phyloP scores from a whole-genome alignment of 768 basidiomycete genomes.

The Suillus plorans region DNA sequence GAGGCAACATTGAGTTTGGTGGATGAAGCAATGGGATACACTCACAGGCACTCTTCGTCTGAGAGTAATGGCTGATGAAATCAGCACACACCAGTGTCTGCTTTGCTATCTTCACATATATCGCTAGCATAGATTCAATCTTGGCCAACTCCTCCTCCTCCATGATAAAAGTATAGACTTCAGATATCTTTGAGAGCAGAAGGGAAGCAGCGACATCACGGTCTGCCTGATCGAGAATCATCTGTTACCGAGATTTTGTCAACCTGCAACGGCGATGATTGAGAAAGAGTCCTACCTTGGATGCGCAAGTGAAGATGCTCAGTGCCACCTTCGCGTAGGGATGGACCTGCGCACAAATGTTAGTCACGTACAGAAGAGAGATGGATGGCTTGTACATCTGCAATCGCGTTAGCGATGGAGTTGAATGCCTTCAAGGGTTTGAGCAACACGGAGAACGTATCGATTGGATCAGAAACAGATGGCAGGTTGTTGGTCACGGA shows the following conservation, averaged over 20 bases:
- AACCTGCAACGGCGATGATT: not conserved
- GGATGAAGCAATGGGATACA: too few species aligned
- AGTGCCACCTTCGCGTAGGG: not conserved
- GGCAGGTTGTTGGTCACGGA: not conserved
- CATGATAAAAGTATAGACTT: not conserved
- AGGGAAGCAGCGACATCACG: not conserved
- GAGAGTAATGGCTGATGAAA: too few species aligned
- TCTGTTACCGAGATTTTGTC: not conserved
- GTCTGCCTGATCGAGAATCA: not conserved
- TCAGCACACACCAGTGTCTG: too few species aligned
- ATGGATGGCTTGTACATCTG: not conserved
- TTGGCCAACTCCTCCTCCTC: constrained; percentile 1
- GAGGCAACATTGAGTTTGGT: too few species aligned
- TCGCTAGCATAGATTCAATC: not conserved
- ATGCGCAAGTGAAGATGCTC: not conserved
- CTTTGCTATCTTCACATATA: too few species aligned
- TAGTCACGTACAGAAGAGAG: not conserved
- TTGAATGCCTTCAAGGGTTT: not conserved
- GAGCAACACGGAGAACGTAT: not conserved
- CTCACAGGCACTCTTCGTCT: too few species aligned
- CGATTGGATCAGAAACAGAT: not conserved
- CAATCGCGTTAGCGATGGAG: not conserved
- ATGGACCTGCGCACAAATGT: not conserved
- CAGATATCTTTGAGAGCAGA: not conserved
- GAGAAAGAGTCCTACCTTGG: not conserved